A percentile compares a stretch with the other conserved stretches of the same genome.
phyloP scores from a whole-genome alignment of 305 asterid genomes.

The Fraxinus greggii region DNA sequence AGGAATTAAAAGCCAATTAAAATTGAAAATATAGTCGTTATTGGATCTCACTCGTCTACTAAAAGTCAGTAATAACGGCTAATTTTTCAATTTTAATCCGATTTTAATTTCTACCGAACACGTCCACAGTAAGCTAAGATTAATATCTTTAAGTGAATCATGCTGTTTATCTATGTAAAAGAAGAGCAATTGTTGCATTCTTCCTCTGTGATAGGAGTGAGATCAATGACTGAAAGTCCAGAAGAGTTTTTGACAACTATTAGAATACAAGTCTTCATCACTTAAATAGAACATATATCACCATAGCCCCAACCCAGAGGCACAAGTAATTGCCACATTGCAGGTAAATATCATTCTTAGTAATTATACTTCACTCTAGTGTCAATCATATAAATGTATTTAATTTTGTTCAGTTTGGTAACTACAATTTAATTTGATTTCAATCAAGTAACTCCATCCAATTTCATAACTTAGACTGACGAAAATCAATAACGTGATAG shows the following conservation, averaged over 20 bases:
- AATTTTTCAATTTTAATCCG: too few relatives aligned
- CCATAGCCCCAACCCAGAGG: background rate
- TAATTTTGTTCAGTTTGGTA: background rate
- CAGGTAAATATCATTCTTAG: background rate
- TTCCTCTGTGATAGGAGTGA: background rate
- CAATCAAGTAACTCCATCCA: background rate
- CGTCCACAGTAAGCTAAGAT: background rate
- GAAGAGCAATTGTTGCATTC: background rate
- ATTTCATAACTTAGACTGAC: background rate
- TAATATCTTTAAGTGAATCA: background rate
- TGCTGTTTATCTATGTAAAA: background rate
- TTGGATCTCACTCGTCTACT: too few relatives aligned
- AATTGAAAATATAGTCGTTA: too few relatives aligned
- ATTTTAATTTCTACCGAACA: too few relatives aligned
- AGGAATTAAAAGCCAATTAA: too few relatives aligned
- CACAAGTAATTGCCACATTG: background rate
- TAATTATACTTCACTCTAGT: background rate
- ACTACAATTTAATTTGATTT: background rate
- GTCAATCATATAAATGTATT: background rate
- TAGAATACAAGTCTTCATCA: background rate
- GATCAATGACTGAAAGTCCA: background rate
- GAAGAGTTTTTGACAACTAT: background rate
- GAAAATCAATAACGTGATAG: background rate
- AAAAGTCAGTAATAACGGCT: too few relatives aligned
- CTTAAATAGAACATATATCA: background rate